Evolutionary conservation across 1,284 basidiomycete genomes (phyloP), one percentile per base, ranked within the genome.

Genomic region (Fomitiporia mediterranea): DNA sequence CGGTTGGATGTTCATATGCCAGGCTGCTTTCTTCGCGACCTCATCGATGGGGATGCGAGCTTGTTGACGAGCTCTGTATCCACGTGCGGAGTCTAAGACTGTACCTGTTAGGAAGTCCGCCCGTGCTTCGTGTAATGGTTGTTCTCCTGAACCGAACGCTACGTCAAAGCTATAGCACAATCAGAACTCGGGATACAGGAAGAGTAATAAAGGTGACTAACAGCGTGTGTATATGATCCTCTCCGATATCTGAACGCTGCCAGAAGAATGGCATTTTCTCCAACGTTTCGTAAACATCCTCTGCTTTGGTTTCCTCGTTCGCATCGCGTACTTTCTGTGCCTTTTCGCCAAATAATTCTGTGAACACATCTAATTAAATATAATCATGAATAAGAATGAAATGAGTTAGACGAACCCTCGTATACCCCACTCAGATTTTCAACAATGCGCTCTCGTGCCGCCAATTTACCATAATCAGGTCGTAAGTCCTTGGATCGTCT

Each of bases 161-260:
- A 86, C 67, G 63, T 91, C 88, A 60, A 77, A 81, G 15, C 88
- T 90, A 44, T 27, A 60, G 27, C 46, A 5, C 47, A 40, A 49
- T 39, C 49, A 51, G 55, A 42, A 53, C 21, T n/a, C n/a, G n/a
- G n/a, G n/a, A 37, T 44, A 58, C 5, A 47, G 23, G 13, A 44
- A 4, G 28, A 34, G 8, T 23, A 30, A 28, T 19, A 44, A 19
- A n/a, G 40, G 11, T 27, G 42, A 58, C 3, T 61, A 21, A 82
- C 87, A 73, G 76, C 30, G 84, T 90, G 30, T 86, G 60, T 60
- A 82, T 71, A 54, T 80, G 71, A 25, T 84, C 80, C 1, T 73
- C 61, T 2, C 74, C 72, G 32, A 65, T 67, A 53, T 82, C 77
- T 3, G 67, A 60, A 17, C 72, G 72, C 61, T 82, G 78, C 80